Base-by-base conservation (phyloP, 108 stramenopile genomes). In the Epipyxis sp. region DNA sequence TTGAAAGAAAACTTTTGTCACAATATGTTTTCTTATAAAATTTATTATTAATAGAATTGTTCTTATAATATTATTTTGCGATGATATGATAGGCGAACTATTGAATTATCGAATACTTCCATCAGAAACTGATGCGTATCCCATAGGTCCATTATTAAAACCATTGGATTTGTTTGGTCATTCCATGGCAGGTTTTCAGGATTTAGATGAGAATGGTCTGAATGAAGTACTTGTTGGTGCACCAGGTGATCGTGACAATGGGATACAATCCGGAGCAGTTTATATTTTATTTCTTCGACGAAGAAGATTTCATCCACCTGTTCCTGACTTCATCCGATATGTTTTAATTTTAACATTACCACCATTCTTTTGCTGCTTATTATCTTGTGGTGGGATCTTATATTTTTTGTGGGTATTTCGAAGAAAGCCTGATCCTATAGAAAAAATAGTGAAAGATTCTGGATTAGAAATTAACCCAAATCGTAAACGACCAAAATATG, bases 181-280 rank as follows among this genome's bases (percentile, higher is more conserved):
- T 3, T 65, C 61, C 6, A 6, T 65, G 13, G 3, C 61, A 32
- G 61, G 30, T 25, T 65, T 32, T 37, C 13, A 13, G 3, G 61
- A 65, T 37, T 6, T 65, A 6, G 61, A 65, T 65, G 6, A 37
- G 34, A 65, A 65, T 65, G 61, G 61, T 25, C 34, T 65, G 61
- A 29, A 29, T 32, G 61, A 65, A 25, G 34, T 65, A 16, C 20
- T 65, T 65, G 3, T 25, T 37, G 61, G 61, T 13, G 61, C 61
- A 6, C 61, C 61, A 37, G 35, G 34, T 16, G 61, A 65, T 65
- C 30, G 34, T 25, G 46, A 50, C 20, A 65, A 37, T 65, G 61
- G 61, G 3, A 25, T 57, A 25, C 20, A 16, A 20, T 16, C 54
- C 20, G 61, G 61, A 35, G 61, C 61, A 29, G 61, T 65, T 10